Conservation (phyloP, 768 basidiomycete species). For the Dioszegia hungarica region DNA sequence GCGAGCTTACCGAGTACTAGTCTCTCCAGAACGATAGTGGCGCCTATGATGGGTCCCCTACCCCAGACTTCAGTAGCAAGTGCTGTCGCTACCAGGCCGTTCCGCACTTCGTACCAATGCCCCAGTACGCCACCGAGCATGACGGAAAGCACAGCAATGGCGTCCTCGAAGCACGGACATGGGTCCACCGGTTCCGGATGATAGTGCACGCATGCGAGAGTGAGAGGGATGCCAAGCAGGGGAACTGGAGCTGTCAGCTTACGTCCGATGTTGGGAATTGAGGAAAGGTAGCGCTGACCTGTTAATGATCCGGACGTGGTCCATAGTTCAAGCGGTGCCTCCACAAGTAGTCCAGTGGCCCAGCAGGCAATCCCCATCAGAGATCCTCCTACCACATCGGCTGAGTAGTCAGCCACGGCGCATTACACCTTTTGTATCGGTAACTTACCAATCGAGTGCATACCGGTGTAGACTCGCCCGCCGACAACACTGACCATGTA, state of each 20-base stretch:
- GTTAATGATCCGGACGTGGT: constrained; percentile 40
- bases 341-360: constrained; percentile 51
- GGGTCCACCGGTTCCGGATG: constrained; percentile 94
- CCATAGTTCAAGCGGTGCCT: constrained; percentile 52
- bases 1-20: constrained; percentile 21
- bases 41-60: neutral
- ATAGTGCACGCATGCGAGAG: constrained; percentile 71
- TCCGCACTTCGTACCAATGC: constrained; percentile 55
- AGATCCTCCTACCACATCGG: constrained; percentile 44
- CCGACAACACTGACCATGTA: constrained; percentile 47
- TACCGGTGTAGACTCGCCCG: constrained; percentile 49
- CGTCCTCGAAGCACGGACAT: constrained; percentile 97
- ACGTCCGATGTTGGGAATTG: neutral
- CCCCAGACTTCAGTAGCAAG: neutral
- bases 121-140: constrained; percentile 67
- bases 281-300: constrained; percentile 24
- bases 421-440: too few species aligned
- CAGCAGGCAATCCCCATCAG: constrained; percentile 66
- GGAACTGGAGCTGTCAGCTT: constrained; percentile 23
- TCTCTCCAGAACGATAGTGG: constrained; percentile 8
- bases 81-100: neutral
- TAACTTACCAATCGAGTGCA: constrained; percentile 45
- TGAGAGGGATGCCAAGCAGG: constrained; percentile 48
- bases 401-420: constrained; percentile 13
- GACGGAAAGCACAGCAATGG: constrained; percentile 85